Evolutionary conservation across 192 early-diverging fungal species (phyloP), one percentile per base, ranked within the genome.

Genomic region (Endogone sp.): DNA sequence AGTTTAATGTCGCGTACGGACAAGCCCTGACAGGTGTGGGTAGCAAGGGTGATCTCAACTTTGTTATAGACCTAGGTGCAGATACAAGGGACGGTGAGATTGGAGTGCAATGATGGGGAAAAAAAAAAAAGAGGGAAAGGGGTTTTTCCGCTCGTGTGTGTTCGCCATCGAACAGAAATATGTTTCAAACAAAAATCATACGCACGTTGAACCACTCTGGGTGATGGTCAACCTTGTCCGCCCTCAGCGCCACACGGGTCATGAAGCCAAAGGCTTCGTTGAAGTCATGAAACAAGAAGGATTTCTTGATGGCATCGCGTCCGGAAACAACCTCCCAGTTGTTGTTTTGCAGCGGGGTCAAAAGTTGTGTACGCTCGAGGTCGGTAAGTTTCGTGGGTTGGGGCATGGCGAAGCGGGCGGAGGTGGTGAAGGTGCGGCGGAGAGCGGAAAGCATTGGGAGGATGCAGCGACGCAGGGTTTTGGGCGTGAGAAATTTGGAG

Each of bases 191-290:
- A 44, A 58, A 24, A 58, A 26, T 4, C 32, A 44, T 13, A 74
- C 80, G 66, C 81, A 89, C 88, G 74, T 94, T 94, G 74, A 92
- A 92, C 92, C 92, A 93, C 76, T 97, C 97, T 24, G 97, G 97
- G 69, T 99, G 97, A 77, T 99, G 97, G 69, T 96, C 92, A 75
- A 87, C 84, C 76, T 93, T 95, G 58, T 99, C 97, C 31, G 95
- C 95, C 31, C 81, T 81, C 32, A 96, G 81, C 30, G 95, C 97
- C 6, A 97, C 91, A 13, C 89, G 77, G 10, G 93, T 86, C 97
- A 99, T 99, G 79, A 99, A 99, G 4, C 89, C 91, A 83, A 94
- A 99, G 4, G 95, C 95, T 60, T 87, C 83, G 77, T 83, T 88
- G 73, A 99, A 99, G 73, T 92, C 85, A 57, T 84, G 77, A 79